Percentiles rank a stretch among this genome's conserved stretches.
Conservation (phyloP, 2,329 filamentous ascomycete genomes). For the Alternaria alternata region DNA sequence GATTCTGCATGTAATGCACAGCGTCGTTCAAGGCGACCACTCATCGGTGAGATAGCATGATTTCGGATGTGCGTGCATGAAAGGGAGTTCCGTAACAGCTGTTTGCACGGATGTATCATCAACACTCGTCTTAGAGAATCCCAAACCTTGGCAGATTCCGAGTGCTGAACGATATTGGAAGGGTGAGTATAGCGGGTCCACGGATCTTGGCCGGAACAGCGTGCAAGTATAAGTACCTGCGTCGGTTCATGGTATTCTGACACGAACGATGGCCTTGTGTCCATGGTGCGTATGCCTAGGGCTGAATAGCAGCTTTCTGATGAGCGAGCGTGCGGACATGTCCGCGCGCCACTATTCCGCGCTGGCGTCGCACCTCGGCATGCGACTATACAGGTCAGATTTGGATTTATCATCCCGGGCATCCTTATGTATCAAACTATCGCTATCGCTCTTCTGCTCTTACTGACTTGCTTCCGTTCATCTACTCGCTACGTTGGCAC, state of each 20-base stretch:
- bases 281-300: neutral
- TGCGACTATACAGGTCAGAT: neutral
- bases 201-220: neutral
- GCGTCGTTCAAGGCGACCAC: neutral
- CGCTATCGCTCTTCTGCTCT: neutral
- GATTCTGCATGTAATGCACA: neutral
- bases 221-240: neutral
- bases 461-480: neutral
- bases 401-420: neutral
- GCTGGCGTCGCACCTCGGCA: neutral
- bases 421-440: neutral
- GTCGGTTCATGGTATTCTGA: neutral
- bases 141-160: neutral
- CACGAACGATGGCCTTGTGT: neutral
- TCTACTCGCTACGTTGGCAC: neutral
- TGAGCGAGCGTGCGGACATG: neutral
- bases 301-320: neutral
- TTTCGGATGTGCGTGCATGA: neutral
- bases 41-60: neutral
- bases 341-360: slow-evolving; percentile 2
- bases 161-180: slow-evolving; percentile 1
- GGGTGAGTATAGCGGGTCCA: neutral
- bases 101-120: neutral
- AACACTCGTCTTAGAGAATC: neutral
- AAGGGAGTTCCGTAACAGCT: neutral